A percentile compares a stretch with the other conserved stretches of the same genome.
phyloP scores from a whole-genome alignment of 495 filamentous ascomycete species.

The Aspergillus egyptiacus region DNA sequence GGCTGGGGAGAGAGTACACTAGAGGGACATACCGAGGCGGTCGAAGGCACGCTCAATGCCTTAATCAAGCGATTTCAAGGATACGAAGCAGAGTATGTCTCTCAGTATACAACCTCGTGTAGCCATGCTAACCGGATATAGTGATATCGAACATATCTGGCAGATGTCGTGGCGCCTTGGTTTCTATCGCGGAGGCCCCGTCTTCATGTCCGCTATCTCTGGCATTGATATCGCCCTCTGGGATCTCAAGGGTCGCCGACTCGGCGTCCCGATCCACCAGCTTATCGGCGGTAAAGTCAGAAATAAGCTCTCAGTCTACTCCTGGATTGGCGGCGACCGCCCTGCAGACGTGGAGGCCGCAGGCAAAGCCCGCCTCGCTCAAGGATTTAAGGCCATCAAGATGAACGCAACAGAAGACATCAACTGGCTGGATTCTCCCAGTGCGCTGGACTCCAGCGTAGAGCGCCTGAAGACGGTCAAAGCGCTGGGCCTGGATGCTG shows the following conservation, averaged over 20 bases:
- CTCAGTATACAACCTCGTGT: background rate
- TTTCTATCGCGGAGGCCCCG: conserved; percentile 74
- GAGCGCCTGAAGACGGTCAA: conserved; percentile 66
- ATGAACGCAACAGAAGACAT: conserved; percentile 81
- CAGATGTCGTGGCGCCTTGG: conserved; percentile 62
- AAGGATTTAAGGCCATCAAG: conserved; percentile 69
- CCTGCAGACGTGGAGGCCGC: conserved; percentile 61
- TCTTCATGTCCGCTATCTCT: conserved; percentile 72
- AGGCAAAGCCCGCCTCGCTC: conserved; percentile 56
- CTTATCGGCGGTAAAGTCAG: conserved; percentile 70
- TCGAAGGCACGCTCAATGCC: conserved; percentile 69
- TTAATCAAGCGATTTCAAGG: conserved; percentile 58
- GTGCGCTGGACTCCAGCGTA: conserved; percentile 55
- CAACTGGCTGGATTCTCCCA: conserved; percentile 72
- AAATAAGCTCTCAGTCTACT: conserved; percentile 65
- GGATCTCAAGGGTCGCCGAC: conserved; percentile 59
- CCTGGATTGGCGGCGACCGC: conserved; percentile 78
- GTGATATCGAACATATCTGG: conserved; percentile 79
- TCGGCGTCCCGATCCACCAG: conserved; percentile 64
- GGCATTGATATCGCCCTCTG: conserved; percentile 77
- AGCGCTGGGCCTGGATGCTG: conserved; percentile 62
- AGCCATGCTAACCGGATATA: conserved; percentile 21
- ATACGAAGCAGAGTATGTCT: conserved; percentile 63
- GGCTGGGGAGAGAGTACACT: conserved; percentile 80
- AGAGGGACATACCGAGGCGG: conserved; percentile 69